phyloP scores from a whole-genome alignment of 139 green algal species.

The Chlamydomonas sphaeroides region DNA sequence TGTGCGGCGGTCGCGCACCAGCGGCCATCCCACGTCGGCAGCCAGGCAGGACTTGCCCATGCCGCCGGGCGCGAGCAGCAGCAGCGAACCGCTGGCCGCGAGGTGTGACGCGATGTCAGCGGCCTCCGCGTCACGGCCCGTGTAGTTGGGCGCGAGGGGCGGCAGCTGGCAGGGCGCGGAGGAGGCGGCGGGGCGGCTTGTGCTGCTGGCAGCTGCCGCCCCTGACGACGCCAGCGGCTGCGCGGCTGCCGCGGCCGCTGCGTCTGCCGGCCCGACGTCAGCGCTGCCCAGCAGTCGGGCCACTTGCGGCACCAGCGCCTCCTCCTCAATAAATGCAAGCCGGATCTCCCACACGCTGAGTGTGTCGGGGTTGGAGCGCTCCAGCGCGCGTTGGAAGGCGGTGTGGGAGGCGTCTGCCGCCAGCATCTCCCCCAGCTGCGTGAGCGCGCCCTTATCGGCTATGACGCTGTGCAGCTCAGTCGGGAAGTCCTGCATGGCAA shows the following conservation, averaged over 20 bases:
- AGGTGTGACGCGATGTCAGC: background rate
- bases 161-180: constrained; percentile 12
- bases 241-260: background rate
- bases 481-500: too few species aligned
- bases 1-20: background rate
- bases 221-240: background rate
- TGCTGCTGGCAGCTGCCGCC: background rate
- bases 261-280: too few species aligned
- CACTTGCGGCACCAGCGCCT: background rate
- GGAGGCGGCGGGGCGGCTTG: too few species aligned
- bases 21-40: constrained; percentile 22
- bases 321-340: background rate
- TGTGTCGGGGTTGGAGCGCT: background rate
- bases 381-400: background rate
- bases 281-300: background rate
- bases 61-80: constrained; percentile 28
- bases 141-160: background rate
- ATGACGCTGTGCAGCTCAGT: too few species aligned
- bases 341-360: constrained; percentile 17
- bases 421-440: background rate
- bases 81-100: background rate
- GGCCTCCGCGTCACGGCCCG: background rate
- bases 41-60: constrained; percentile 46
- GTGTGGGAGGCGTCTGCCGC: background rate
- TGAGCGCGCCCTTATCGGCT: too few species aligned